A percentile compares a stretch with the other conserved stretches of the same genome.
Conservation (phyloP, 306 rosid genomes). For the Corylus heterophylla region DNA sequence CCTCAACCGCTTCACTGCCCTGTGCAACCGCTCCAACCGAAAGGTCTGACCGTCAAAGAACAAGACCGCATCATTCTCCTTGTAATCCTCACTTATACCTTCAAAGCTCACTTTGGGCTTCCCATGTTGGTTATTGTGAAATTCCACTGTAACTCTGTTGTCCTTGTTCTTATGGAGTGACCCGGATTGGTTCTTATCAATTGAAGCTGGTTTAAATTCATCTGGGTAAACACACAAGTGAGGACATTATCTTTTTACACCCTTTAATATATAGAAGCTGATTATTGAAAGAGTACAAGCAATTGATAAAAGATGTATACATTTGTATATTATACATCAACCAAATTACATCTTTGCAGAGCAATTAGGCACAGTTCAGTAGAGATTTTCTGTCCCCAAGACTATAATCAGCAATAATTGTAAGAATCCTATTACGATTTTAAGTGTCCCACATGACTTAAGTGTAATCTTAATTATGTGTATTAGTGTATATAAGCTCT, state of each 20-base stretch:
- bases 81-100: constrained; percentile 24
- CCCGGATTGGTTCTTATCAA: constrained; percentile 20
- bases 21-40: constrained; percentile 23
- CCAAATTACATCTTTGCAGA: background rate
- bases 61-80: constrained; percentile 22
- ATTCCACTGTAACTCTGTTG: constrained; percentile 24
- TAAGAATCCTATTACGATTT: too few relatives aligned
- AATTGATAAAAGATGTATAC: background rate
- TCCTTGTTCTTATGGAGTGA: constrained; percentile 21
- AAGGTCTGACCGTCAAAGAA: constrained; percentile 22
- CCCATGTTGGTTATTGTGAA: constrained; percentile 27
- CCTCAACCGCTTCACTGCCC: constrained; percentile 29
- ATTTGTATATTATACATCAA: background rate
- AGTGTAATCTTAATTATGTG: too few relatives aligned
- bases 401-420: background rate
- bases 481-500: too few relatives aligned
- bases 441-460: too few relatives aligned
- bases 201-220: constrained; percentile 29
- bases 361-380: background rate
- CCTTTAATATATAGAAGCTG: background rate
- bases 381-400: background rate
- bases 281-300: background rate
- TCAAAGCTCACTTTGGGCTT: constrained; percentile 20
- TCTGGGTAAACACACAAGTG: background rate
- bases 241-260: background rate